Evolutionary conservation across 164 flowering plant genomes (phyloP).

Genomic region (Buxus sempervirens): DNA sequence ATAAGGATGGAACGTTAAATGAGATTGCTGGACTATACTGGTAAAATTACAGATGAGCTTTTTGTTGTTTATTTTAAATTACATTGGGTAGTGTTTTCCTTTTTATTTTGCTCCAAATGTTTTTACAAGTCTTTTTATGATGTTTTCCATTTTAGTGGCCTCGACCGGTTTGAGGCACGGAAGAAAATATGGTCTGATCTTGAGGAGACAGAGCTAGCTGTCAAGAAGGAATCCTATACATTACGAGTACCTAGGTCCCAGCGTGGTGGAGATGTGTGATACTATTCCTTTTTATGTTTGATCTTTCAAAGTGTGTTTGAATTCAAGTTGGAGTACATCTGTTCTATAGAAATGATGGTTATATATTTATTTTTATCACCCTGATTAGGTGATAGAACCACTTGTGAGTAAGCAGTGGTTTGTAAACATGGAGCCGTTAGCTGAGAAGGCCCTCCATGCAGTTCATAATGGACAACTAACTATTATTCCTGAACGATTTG

Average conservation of each 20-base stretch:
- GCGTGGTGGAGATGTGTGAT: slow-evolving; percentile 92
- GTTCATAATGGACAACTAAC: slow-evolving; percentile 71
- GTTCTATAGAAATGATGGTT: not conserved
- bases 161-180: slow-evolving; percentile 95
- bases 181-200: slow-evolving; percentile 92
- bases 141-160: slow-evolving; percentile 53
- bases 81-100: slow-evolving; percentile 1
- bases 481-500: slow-evolving; percentile 93
- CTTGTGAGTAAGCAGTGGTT: slow-evolving; percentile 98
- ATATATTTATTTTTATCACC: not conserved
- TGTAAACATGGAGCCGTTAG: slow-evolving; percentile 91
- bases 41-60: slow-evolving; percentile 31
- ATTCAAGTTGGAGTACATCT: not conserved
- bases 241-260: slow-evolving; percentile 91
- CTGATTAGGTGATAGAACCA: slow-evolving; percentile 80
- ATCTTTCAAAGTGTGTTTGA: not conserved
- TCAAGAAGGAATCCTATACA: slow-evolving; percentile 74
- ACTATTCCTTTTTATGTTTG: slow-evolving; percentile 4
- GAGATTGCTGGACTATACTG: slow-evolving; percentile 85
- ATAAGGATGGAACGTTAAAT: slow-evolving; percentile 96
- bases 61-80: slow-evolving; percentile 1
- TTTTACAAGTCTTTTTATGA: slow-evolving; percentile 10
- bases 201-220: slow-evolving; percentile 86
- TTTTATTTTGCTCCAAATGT: not conserved
- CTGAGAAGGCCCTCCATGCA: slow-evolving; percentile 87